These are phyloP conservation scores for Helicocarpus griseus DNA, from an alignment of 2,329 filamentous ascomycete species.

Conservation along the genomic window DNA sequence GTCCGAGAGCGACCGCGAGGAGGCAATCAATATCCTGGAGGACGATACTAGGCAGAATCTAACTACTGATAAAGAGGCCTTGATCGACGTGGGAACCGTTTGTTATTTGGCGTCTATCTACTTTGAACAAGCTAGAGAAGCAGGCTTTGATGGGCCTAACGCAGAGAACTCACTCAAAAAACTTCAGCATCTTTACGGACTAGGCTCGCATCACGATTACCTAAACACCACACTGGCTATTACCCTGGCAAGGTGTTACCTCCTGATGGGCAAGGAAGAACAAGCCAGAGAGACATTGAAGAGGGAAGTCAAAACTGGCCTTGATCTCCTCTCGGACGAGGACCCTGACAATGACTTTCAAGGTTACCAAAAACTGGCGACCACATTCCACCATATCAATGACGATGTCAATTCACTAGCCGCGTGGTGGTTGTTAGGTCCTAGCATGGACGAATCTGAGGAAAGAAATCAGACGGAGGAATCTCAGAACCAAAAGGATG, in stretches of 20 bases:
- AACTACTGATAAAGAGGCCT: background rate
- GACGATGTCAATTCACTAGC: constrained; percentile 20
- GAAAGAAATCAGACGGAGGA: background rate
- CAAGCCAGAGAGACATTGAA: constrained; percentile 15
- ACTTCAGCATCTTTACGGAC: constrained; percentile 6
- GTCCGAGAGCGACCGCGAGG: constrained; percentile 4
- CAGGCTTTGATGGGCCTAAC: constrained; percentile 3
- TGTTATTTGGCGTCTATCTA: constrained; percentile 9
- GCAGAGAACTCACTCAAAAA: constrained; percentile 7
- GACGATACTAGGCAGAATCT: constrained; percentile 6
- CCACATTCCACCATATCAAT: constrained; percentile 15
- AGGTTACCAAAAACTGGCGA: constrained; percentile 16
- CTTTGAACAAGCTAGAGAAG: constrained; percentile 9
- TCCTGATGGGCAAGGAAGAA: constrained; percentile 12
- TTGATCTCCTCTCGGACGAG: constrained; percentile 21
- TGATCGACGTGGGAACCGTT: constrained; percentile 1
- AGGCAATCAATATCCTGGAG: constrained; percentile 10
- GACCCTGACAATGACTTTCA: constrained; percentile 20
- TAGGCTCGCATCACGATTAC: background rate
- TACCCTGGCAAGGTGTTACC: constrained; percentile 11
- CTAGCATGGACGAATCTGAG: constrained; percentile 5
- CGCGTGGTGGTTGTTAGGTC: constrained; percentile 20
- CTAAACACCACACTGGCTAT: background rate
- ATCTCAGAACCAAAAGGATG: background rate
- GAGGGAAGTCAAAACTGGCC: constrained; percentile 16